Base-by-base conservation (phyloP, 768 basidiomycete genomes). In the Chiua virens region DNA sequence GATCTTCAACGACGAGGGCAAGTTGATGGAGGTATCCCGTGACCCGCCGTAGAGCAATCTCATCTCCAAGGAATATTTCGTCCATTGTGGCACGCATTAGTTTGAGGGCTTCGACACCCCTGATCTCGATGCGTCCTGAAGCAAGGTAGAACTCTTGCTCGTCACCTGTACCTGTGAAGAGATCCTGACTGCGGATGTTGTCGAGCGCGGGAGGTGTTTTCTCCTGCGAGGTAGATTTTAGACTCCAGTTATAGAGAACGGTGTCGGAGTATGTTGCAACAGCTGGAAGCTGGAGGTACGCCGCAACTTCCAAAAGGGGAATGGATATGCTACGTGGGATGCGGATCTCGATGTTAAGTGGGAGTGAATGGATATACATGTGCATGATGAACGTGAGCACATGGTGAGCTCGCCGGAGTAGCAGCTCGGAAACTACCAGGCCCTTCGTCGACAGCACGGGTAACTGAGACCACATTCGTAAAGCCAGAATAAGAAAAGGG, bases 241-340 rank as follows among this genome's bases (percentile, higher is more conserved):
- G 76, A 60, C 27, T 58, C 86, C 87, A 90, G 66, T 96, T 96
- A 71, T 93, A 97, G 23, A 97, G 79, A 8, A 97, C 93, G 25
- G 86, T 87, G 65, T 96, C 93, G 10, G 93, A 86, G 65, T 93
- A 97, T 4, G 93, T 97, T 50, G 93, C 76, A 36, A 96, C 75
- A 0, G 95, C 92, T 1, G 95, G 94, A 2, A 97, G 72, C 48
- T 88, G 83, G 10, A 97, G 81, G 40, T 85, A 72, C 0, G 74
- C 66, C 21, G 82, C 89, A 15, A 92, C 79, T 49, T 82, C 77
- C 18, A 93, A 75, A 30, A 92, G 79, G 1, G 95, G 94, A 6
- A 92, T 67, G 9, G 89, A 77, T 46, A 98, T 70, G 0, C 84
- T 71, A 0, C 76, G 69, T 6, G 94, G 94, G 38, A 98, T 85